Base-by-base conservation (phyloP, 768 basidiomycete species). In the Agrocybe chaxingu region DNA sequence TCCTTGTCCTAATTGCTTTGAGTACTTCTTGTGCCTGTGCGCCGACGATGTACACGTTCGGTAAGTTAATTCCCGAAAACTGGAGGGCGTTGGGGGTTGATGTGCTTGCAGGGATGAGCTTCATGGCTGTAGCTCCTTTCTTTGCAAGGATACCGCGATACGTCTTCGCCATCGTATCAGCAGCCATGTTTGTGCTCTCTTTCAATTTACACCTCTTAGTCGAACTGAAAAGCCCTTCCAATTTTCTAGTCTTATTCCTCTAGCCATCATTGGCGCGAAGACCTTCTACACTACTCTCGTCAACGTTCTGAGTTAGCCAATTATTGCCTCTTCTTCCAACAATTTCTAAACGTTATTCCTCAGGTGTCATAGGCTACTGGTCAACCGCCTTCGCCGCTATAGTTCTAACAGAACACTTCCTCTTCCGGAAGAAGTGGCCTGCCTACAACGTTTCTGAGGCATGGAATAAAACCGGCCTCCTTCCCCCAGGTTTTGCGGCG, bases 41-140 rank as follows among this genome's bases (percentile, higher is more conserved):
- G 1, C 82, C 84, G 2, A 87, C 85, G 3, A 83, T 92, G 62
- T 93, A 93, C 63, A 85, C 84, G 4, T 83, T 84, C 56, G 80
- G 83, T 73, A 42, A 57, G 57, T 48, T 35, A 24, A 19, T 31
- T 30, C 39, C 9, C 10, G 8, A 34, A 6, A 10, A 29, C 24
- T n/a, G 34, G 38, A 7, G 10, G 5, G 12, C 32, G 42, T 12
- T 33, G 13, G 16, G 33, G 24, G 13, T 50, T 31, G 31, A 34
- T 30, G 29, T 8, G 5, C 39, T 47, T 18, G 8, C 55, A 76
- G 73, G 71, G 3, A 78, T 84, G 48, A 82, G 78, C 58, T 76
- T 87, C 60, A 89, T 90, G 71, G 77, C 83, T 1, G 70, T 84
- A 48, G 62, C 82, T 2, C 82, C 82, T 0, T 68, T 71, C 37